Evolutionary conservation across 2,329 filamentous ascomycete genomes (phyloP).

Genomic region (Curvularia verruculosa): DNA sequence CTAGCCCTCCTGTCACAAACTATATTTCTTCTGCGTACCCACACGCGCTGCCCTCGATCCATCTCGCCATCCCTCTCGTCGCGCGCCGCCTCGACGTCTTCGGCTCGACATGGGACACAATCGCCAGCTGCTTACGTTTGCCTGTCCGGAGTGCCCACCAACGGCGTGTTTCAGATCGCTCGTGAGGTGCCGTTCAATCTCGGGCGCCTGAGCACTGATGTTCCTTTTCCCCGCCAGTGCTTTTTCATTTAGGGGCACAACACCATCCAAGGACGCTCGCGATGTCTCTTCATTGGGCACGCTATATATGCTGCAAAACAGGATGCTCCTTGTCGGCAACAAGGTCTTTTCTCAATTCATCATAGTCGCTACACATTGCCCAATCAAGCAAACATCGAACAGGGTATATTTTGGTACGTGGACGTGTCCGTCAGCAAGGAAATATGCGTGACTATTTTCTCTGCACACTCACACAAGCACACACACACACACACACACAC

Average conservation of each 20-base stretch:
- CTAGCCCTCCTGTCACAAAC: constrained; percentile 8
- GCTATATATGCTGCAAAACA: neutral
- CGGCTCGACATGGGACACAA: neutral
- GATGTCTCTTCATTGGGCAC: neutral
- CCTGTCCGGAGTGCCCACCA: constrained; percentile 4
- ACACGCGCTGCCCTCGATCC: neutral
- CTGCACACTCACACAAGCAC: too few species aligned
- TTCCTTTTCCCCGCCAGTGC: neutral
- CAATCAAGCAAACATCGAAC: neutral
- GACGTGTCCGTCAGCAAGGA: neutral
- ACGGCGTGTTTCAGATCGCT: constrained; percentile 15
- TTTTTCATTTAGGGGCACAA: neutral
- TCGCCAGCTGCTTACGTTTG: neutral
- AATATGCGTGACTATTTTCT: neutral
- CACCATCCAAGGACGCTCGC: neutral
- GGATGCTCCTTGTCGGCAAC: neutral
- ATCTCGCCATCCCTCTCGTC: too few species aligned
- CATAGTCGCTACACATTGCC: neutral
- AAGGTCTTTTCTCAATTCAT: neutral
- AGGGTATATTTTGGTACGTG: constrained; percentile 10
- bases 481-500: too few species aligned
- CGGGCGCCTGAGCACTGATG: constrained; percentile 1
- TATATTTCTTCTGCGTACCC: constrained; percentile 1
- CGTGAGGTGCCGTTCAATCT: constrained; percentile 3
- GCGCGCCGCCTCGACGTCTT: neutral